A percentile compares a stretch with the other conserved stretches of the same genome.
These are phyloP conservation scores for Buxus sempervirens DNA, from an alignment of 164 flowering plant species.

Conservation along the genomic window DNA sequence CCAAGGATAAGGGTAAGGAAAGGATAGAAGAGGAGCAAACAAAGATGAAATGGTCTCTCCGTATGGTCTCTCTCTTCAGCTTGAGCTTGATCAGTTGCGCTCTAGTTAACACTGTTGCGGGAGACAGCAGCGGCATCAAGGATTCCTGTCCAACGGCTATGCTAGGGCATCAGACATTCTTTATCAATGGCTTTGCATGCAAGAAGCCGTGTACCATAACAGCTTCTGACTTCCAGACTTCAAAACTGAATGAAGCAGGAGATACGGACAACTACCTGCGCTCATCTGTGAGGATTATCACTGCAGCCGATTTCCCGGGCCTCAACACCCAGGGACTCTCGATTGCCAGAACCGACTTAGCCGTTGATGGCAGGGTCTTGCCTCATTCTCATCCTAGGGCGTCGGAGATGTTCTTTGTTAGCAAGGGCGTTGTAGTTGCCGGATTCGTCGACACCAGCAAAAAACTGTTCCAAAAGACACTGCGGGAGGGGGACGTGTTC, in stretches of 20 bases:
- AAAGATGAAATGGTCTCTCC: slow-evolving; percentile 4
- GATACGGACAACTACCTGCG: slow-evolving; percentile 23
- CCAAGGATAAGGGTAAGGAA: background rate
- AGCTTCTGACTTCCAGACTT: slow-evolving; percentile 22
- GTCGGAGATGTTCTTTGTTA: slow-evolving; percentile 39
- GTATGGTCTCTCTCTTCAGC: background rate
- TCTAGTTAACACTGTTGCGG: slow-evolving; percentile 1
- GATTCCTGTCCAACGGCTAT: slow-evolving; percentile 15
- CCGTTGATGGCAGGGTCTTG: slow-evolving; percentile 20
- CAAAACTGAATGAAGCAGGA: slow-evolving; percentile 16
- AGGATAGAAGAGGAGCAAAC: background rate
- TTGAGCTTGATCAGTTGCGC: background rate
- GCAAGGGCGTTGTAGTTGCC: slow-evolving; percentile 33
- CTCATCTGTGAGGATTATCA: slow-evolving; percentile 18
- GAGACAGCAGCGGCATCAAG: slow-evolving; percentile 18
- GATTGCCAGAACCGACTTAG: slow-evolving; percentile 27
- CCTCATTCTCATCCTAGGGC: slow-evolving; percentile 59
- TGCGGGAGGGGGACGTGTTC: slow-evolving; percentile 41
- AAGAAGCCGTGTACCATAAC: slow-evolving; percentile 15
- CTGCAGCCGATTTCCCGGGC: slow-evolving; percentile 26
- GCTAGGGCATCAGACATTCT: slow-evolving; percentile 1
- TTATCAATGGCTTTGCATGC: slow-evolving; percentile 26
- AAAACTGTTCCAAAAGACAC: slow-evolving; percentile 30
- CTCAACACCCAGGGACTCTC: slow-evolving; percentile 36
- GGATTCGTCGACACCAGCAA: slow-evolving; percentile 40